Percentiles rank a stretch among this genome's conserved stretches.
Evolutionary conservation across 1,139 yeast species (phyloP).

Genomic region (Chernovozyma sophiae-reginae): DNA sequence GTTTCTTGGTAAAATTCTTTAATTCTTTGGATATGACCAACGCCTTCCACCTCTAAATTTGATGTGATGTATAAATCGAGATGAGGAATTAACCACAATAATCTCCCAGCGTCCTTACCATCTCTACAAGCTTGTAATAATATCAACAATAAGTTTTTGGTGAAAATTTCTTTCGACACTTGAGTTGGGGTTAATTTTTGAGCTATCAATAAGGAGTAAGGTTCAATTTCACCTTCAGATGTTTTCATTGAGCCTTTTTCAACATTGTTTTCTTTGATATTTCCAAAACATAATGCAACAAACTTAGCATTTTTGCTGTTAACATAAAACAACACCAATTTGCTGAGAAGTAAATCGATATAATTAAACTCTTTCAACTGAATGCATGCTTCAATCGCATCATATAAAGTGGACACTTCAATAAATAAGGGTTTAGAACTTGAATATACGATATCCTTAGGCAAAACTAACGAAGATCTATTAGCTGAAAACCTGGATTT

Average conservation of each 20-base stretch:
- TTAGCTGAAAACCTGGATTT: constrained; percentile 24
- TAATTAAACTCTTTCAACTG: constrained; percentile 23
- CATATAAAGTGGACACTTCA: constrained; percentile 17
- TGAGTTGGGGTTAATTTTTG: constrained; percentile 11
- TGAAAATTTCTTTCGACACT: constrained; percentile 19
- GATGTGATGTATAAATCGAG: constrained; percentile 26
- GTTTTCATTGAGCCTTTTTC: constrained; percentile 1
- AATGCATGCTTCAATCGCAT: constrained; percentile 29
- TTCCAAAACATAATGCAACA: constrained; percentile 18
- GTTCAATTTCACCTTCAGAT: background rate
- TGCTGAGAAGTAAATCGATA: constrained; percentile 33
- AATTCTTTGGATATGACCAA: constrained; percentile 9
- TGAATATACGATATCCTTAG: constrained; percentile 10
- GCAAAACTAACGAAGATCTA: constrained; percentile 10
- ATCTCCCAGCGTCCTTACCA: constrained; percentile 33
- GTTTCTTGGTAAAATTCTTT: constrained; percentile 5
- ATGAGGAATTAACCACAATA: constrained; percentile 39
- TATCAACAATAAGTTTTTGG: constrained; percentile 22
- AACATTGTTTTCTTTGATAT: background rate
- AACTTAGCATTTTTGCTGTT: constrained; percentile 10
- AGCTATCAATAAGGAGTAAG: constrained; percentile 12
- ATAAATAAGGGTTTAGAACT: constrained; percentile 15
- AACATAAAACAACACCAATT: constrained; percentile 26
- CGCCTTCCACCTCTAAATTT: constrained; percentile 9
- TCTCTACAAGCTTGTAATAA: constrained; percentile 23